These are phyloP conservation scores for Fusarium austroafricanum DNA, from an alignment of 2,329 filamentous ascomycete species.

Conservation along the genomic window DNA sequence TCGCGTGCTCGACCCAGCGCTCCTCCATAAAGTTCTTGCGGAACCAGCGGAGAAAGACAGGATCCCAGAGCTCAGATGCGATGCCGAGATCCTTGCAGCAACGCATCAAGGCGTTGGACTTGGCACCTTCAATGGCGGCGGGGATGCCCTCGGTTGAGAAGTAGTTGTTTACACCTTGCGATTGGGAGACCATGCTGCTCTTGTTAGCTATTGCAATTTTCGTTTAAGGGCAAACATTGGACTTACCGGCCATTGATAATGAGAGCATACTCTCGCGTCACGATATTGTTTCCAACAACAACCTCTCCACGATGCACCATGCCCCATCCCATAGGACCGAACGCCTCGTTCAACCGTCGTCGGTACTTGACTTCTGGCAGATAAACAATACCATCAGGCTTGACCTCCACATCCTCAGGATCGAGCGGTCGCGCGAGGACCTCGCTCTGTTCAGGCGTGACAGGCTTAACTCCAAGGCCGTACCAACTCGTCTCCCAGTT, in stretches of 20 bases:
- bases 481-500: conserved; percentile 90
- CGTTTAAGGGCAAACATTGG: background rate
- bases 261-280: conserved; percentile 92
- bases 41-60: conserved; percentile 86
- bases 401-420: conserved; percentile 88
- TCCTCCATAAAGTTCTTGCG: conserved; percentile 80
- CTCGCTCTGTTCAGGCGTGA: conserved; percentile 75
- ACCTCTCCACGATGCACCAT: conserved; percentile 88
- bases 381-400: conserved; percentile 96
- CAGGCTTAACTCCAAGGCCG: conserved; percentile 77
- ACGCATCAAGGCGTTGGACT: conserved; percentile 96
- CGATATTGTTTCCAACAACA: conserved; percentile 82
- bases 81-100: conserved; percentile 98
- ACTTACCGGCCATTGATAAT: conserved; percentile 86
- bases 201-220: background rate
- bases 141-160: conserved; percentile 91
- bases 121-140: conserved; percentile 95
- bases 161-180: conserved; percentile 94
- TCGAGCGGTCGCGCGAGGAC: conserved; percentile 76
- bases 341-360: conserved; percentile 87
- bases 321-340: conserved; percentile 96
- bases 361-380: conserved; percentile 98
- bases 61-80: conserved; percentile 96
- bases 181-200: conserved; percentile 85
- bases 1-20: conserved; percentile 88